phyloP scores from a whole-genome alignment of 2,329 filamentous ascomycete species.

The Hymenoscyphus infarciens region DNA sequence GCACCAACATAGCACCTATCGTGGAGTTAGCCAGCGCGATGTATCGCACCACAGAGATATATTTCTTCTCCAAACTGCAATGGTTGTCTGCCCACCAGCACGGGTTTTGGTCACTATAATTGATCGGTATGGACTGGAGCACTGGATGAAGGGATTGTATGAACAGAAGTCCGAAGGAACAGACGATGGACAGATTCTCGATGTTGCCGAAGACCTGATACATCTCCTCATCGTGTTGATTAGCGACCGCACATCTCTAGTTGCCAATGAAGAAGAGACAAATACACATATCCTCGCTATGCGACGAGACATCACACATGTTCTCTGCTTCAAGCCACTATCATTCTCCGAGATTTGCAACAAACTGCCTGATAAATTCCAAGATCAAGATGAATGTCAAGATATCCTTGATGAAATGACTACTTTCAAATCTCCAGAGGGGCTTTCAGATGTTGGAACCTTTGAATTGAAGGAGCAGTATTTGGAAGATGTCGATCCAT shows the following conservation, averaged over 20 bases:
- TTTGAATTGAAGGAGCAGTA: slow-evolving; percentile 89
- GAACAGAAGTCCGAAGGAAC: slow-evolving; percentile 67
- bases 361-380: slow-evolving; percentile 83
- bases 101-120: slow-evolving; percentile 84
- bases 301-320: slow-evolving; percentile 86
- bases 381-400: slow-evolving; percentile 86
- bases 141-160: slow-evolving; percentile 84
- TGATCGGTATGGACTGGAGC: slow-evolving; percentile 83
- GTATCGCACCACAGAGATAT: slow-evolving; percentile 93
- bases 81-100: slow-evolving; percentile 80
- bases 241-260: slow-evolving; percentile 79
- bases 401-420: slow-evolving; percentile 83
- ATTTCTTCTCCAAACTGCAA: slow-evolving; percentile 84
- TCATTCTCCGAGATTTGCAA: slow-evolving; percentile 89
- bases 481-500: slow-evolving; percentile 87
- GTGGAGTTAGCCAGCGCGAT: slow-evolving; percentile 83
- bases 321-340: slow-evolving; percentile 92
- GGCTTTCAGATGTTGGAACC: slow-evolving; percentile 85
- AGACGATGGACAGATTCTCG: slow-evolving; percentile 83
- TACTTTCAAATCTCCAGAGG: slow-evolving; percentile 84
- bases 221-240: slow-evolving; percentile 88
- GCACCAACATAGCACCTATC: slow-evolving; percentile 92
- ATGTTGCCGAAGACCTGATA: slow-evolving; percentile 93
- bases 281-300: slow-evolving; percentile 67
- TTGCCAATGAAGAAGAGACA: slow-evolving; percentile 62